Evolutionary conservation across 225 moss, liverwort and hornwort species (phyloP).

Genomic region (Pleurozium schreberi): DNA sequence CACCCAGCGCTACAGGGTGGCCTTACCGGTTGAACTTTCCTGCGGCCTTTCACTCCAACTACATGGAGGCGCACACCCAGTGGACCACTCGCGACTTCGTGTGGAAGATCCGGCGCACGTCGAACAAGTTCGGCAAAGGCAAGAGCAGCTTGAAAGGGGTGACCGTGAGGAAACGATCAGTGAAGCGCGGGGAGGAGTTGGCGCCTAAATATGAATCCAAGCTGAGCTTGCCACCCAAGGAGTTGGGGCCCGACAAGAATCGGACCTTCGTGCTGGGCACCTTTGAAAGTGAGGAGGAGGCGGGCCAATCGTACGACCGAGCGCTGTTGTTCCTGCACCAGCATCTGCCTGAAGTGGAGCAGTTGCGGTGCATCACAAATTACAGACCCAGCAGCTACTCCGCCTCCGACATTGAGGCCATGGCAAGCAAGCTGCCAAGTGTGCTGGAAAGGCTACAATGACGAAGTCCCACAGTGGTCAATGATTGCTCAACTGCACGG

Average conservation of each 20-base stretch:
- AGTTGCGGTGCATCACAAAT: not conserved
- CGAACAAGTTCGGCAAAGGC: not conserved
- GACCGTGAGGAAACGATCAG: not conserved
- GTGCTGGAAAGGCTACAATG: too few relatives aligned
- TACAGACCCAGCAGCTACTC: conserved; percentile 1
- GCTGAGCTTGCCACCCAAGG: not conserved
- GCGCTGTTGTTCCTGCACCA: not conserved
- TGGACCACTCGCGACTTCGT: not conserved
- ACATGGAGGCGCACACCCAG: not conserved
- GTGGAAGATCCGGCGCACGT: conserved; percentile 4
- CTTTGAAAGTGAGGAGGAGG: not conserved
- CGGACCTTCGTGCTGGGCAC: not conserved
- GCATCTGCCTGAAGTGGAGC: not conserved
- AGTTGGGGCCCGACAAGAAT: not conserved
- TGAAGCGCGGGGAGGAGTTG: not conserved
- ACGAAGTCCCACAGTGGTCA: too few relatives aligned
- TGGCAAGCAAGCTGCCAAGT: not conserved
- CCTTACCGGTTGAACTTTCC: not conserved
- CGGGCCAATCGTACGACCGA: not conserved
- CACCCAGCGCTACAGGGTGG: not conserved
- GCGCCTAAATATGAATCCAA: not conserved
- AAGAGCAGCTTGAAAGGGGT: not conserved
- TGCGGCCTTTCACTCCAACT: not conserved
- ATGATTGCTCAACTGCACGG: not conserved
- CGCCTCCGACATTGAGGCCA: not conserved